These are phyloP conservation scores for Fusarium lyarnte DNA, from an alignment of 2,329 filamentous ascomycete species.

Conservation along the genomic window DNA sequence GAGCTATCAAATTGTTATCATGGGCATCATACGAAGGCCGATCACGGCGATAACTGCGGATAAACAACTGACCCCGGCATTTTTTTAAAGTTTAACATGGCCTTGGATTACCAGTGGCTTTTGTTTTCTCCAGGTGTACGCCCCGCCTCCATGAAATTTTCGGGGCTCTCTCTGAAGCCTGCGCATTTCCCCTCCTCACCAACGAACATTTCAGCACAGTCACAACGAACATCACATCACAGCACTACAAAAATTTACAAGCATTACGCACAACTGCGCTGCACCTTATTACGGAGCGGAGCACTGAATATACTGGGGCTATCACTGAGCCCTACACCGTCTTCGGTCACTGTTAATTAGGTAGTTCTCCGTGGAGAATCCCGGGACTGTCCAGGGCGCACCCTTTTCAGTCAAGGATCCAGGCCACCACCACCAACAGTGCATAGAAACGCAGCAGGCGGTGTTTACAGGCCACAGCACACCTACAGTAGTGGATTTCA, in stretches of 20 bases:
- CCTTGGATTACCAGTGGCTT: neutral
- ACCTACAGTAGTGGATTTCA: conserved; percentile 2
- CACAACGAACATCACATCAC: conserved; percentile 38
- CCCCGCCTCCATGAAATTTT: conserved; percentile 12
- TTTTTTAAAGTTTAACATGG: neutral
- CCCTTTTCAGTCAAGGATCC: neutral
- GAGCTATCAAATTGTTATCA: neutral
- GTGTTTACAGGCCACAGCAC: conserved; percentile 9
- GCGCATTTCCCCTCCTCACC: conserved; percentile 50
- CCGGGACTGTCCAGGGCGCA: neutral
- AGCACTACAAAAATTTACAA: conserved; percentile 10
- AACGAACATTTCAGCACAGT: conserved; percentile 58
- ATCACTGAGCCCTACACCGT: neutral
- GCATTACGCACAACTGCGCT: neutral
- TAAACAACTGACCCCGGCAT: conserved; percentile 27
- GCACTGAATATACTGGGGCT: conserved; percentile 15
- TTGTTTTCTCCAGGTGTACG: conserved; percentile 3
- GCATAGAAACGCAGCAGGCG: neutral
- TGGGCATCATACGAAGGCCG: conserved; percentile 1
- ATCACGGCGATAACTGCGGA: conserved; percentile 27
- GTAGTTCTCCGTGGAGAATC: conserved; percentile 6
- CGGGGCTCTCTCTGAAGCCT: conserved; percentile 30
- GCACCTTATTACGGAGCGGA: conserved; percentile 23
- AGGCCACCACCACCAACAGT: neutral
- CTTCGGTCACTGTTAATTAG: neutral